A percentile compares a stretch with the other conserved stretches of the same genome.
Conservation (phyloP, 345 rosid genomes). For the Melastoma malabathricum region DNA sequence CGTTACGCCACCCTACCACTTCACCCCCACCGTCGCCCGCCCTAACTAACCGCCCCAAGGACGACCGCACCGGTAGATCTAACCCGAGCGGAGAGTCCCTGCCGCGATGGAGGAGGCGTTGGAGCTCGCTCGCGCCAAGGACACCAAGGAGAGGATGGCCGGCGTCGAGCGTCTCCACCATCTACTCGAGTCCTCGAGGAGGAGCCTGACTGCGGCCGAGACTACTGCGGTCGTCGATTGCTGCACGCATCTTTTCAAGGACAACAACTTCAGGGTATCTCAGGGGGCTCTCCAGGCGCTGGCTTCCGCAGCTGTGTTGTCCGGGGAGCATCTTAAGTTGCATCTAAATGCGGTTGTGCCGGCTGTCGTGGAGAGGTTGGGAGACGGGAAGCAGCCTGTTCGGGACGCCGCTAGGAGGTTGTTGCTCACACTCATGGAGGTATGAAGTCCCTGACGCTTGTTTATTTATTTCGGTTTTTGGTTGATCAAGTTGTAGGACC, state of each 20-base stretch:
- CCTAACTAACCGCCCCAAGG: too few species aligned
- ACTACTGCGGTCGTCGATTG: conserved; percentile 77
- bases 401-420: conserved; percentile 91
- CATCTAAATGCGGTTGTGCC: conserved; percentile 92
- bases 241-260: conserved; percentile 94
- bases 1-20: too few species aligned
- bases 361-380: conserved; percentile 83
- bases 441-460: conserved; percentile 4
- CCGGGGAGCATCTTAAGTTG: conserved; percentile 87
- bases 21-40: too few species aligned
- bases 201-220: conserved; percentile 60
- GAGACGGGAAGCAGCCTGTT: conserved; percentile 88
- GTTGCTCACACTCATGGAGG: conserved; percentile 99
- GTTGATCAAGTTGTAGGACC: background rate
- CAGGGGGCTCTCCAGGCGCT: conserved; percentile 93
- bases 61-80: conserved; percentile 8
- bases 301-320: conserved; percentile 93
- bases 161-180: conserved; percentile 89
- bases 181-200: conserved; percentile 75
- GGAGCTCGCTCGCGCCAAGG: conserved; percentile 96
- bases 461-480: background rate
- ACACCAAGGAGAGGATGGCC: conserved; percentile 98
- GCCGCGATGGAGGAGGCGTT: conserved; percentile 82
- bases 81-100: conserved; percentile 31
- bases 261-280: conserved; percentile 82